Evolutionary conservation across 768 basidiomycete species (phyloP).

Genomic region (Rubroboletus pulcherrimus): DNA sequence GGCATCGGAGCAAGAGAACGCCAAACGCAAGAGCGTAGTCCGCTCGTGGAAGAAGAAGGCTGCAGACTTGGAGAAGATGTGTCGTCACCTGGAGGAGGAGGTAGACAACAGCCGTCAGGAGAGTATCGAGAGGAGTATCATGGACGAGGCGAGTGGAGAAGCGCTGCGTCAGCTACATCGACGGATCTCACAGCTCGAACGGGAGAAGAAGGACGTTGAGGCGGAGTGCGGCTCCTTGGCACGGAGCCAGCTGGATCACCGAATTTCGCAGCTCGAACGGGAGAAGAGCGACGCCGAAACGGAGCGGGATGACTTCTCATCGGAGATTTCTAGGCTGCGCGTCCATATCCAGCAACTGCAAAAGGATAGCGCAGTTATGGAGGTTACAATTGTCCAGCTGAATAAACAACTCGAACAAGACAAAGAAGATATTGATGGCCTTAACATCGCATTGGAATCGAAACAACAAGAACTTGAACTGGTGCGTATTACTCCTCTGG

Average conservation of each 20-base stretch:
- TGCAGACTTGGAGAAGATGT: slow-evolving; percentile 64
- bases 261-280: slow-evolving; percentile 67
- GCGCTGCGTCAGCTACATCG: slow-evolving; percentile 77
- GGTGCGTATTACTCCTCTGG: slow-evolving; percentile 43
- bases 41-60: slow-evolving; percentile 75
- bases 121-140: slow-evolving; percentile 75
- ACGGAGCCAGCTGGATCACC: slow-evolving; percentile 59
- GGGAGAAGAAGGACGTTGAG: slow-evolving; percentile 52
- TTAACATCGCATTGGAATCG: slow-evolving; percentile 89
- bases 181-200: slow-evolving; percentile 73
- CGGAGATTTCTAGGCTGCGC: slow-evolving; percentile 58
- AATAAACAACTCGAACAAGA: slow-evolving; percentile 62
- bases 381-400: slow-evolving; percentile 72
- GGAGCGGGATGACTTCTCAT: slow-evolving; percentile 25
- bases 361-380: slow-evolving; percentile 80
- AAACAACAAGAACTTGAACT: slow-evolving; percentile 94
- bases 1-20: slow-evolving; percentile 59
- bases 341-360: slow-evolving; percentile 66
- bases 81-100: slow-evolving; percentile 74
- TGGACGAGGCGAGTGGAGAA: slow-evolving; percentile 78
- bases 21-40: slow-evolving; percentile 51
- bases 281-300: slow-evolving; percentile 62
- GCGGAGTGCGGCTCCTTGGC: slow-evolving; percentile 42
- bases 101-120: slow-evolving; percentile 82
- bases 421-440: slow-evolving; percentile 74